Conservation (phyloP, 305 asterid genomes). For the Plantago lanceolata region DNA sequence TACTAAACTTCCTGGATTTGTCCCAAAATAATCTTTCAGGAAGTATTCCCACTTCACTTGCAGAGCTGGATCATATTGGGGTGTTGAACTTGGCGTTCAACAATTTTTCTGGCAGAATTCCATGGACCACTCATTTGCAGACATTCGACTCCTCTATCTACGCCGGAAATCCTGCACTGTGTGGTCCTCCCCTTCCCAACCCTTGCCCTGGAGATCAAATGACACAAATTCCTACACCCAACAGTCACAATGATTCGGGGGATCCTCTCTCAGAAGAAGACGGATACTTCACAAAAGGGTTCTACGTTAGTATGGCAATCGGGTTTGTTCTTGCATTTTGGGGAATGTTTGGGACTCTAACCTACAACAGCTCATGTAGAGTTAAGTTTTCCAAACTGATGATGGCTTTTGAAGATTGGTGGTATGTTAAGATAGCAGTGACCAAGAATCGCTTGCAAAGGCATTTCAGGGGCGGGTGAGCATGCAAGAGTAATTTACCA, state of each 20-base stretch:
- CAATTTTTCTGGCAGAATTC: slow-evolving; percentile 31
- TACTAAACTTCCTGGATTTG: slow-evolving; percentile 27
- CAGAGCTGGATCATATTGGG: slow-evolving; percentile 18
- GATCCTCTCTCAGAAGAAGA: not conserved
- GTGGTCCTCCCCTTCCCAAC: slow-evolving; percentile 27
- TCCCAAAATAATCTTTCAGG: slow-evolving; percentile 28
- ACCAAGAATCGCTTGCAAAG: not conserved
- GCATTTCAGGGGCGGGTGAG: not conserved
- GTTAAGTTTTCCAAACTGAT: not conserved
- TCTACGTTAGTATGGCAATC: slow-evolving; percentile 8
- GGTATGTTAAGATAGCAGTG: not conserved
- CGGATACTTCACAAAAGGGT: slow-evolving; percentile 3
- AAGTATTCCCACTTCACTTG: slow-evolving; percentile 19
- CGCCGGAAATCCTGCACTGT: slow-evolving; percentile 24
- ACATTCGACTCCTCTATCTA: slow-evolving; percentile 20
- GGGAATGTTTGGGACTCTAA: slow-evolving; percentile 6
- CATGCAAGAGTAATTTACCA: not conserved
- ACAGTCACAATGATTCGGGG: not conserved
- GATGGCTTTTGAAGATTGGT: slow-evolving; percentile 8
- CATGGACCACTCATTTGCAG: slow-evolving; percentile 26
- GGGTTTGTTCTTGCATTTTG: slow-evolving; percentile 14
- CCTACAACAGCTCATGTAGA: not conserved
- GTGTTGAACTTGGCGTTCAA: slow-evolving; percentile 29
- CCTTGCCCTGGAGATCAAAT: slow-evolving; percentile 25
- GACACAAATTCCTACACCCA: slow-evolving; percentile 5